Evolutionary conservation across 306 rosid genomes (phyloP).

Genomic region (Malus domestica): ASM211411v1 NC_041792.1:219501-220000

Average conservation of each 20-base stretch:
- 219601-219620: too few relatives aligned
- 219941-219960: conserved; percentile 81
- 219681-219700: neutral
- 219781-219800: neutral
- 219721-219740: neutral
- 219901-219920: conserved; percentile 90
- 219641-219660: neutral
- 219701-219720: neutral
- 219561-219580: neutral
- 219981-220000: neutral
- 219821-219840: conserved; percentile 46
- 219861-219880: conserved; percentile 60
- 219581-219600: too few relatives aligned
- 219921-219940: conserved; percentile 92
- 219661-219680: neutral
- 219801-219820: too few relatives aligned
- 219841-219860: conserved; percentile 42
- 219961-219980: conserved; percentile 49
- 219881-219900: conserved; percentile 41
- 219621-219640: neutral
- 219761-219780: neutral
- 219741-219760: too few relatives aligned
- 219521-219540: neutral
- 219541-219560: neutral
- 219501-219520: neutral